Evolutionary conservation across 768 basidiomycete genomes (phyloP), one percentile per base, ranked within the genome.

Genomic region (Boletales sp.): DNA sequence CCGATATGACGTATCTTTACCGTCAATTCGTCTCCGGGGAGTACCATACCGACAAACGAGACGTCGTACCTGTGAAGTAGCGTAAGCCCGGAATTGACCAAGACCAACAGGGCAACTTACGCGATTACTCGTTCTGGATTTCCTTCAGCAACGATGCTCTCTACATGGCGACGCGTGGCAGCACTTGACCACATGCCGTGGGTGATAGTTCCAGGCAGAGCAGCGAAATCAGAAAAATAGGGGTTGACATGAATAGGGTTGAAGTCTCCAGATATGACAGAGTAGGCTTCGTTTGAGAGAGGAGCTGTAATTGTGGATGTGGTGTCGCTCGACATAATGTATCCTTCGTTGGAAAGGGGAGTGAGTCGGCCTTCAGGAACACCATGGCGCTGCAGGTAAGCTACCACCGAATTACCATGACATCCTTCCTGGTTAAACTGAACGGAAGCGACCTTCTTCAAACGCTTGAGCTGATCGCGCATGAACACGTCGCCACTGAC

Each of bases 211-310:
- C 90, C 87, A 21, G 95, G 94, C 13, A 99, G 83, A 6, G 85
- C 81, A 2, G 95, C 94, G 54, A 87, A 91, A 66, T 93, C 87
- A 19, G 97, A 83, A 75, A 99, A 97, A 77, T 98, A 98, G 0
- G 97, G 95, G 70, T 99, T 97, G 68, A 97, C 77, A 67, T 99
- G 97, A 59, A 99, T 99, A 27, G 97, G 97, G 69, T 99, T 98
- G 78, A 92, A 98, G 70, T 99, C 95, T 40, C 95, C 94, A 0
- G 97, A 99, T 42, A 94, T 81, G 68, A 85, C 83, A 5, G 94
- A 97, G 72, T 98, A 99, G 2, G 93, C 88, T 69, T 95, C 90
- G 64, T 99, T 99, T 41, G 90, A 91, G 40, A 89, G 73, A 21
- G 95, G 95, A 4, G 95, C 80, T 40, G 74, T 83, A 76, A 93